These are phyloP conservation scores for Zygosaccharomyces kombuchaensis DNA, from an alignment of 805 yeast genomes.

Conservation along the genomic window DNA sequence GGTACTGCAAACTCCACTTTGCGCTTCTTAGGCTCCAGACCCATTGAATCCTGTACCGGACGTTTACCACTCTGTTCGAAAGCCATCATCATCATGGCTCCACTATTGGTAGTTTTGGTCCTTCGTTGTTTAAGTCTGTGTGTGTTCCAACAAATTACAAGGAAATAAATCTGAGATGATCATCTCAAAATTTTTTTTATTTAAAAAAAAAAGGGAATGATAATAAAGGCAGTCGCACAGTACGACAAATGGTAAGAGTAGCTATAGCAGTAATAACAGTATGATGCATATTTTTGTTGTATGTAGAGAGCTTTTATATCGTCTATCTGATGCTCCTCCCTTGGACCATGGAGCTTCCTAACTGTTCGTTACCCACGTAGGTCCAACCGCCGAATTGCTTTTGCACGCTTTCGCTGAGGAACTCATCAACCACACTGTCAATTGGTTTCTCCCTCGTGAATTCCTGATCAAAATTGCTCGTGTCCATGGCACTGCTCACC, in stretches of 20 bases:
- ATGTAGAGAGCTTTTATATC: conserved; percentile 1
- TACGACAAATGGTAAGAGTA: not conserved
- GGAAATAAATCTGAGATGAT: conserved; percentile 8
- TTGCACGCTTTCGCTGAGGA: conserved; percentile 89
- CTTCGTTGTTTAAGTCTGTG: not conserved
- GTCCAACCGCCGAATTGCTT: conserved; percentile 99
- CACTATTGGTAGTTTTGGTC: not conserved
- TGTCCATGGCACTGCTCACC: conserved; percentile 79
- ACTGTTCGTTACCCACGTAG: conserved; percentile 64
- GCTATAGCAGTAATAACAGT: not conserved
- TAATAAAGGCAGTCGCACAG: not conserved
- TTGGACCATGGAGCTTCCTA: conserved; percentile 37
- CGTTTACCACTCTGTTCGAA: conserved; percentile 30
- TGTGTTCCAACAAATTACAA: not conserved
- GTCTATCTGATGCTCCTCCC: conserved; percentile 30
- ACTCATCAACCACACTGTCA: conserved; percentile 93
- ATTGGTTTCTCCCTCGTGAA: conserved; percentile 91
- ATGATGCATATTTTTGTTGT: not conserved
- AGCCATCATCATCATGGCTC: conserved; percentile 28
- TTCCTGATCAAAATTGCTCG: conserved; percentile 88
- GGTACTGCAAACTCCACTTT: conserved; percentile 29
- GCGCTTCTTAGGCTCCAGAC: conserved; percentile 27
- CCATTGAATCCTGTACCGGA: conserved; percentile 12
- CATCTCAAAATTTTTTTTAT: conserved; percentile 18
- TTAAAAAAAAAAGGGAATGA: not conserved